Base-by-base conservation (phyloP, 768 basidiomycete genomes). In the Auricularia sp. region DNA sequence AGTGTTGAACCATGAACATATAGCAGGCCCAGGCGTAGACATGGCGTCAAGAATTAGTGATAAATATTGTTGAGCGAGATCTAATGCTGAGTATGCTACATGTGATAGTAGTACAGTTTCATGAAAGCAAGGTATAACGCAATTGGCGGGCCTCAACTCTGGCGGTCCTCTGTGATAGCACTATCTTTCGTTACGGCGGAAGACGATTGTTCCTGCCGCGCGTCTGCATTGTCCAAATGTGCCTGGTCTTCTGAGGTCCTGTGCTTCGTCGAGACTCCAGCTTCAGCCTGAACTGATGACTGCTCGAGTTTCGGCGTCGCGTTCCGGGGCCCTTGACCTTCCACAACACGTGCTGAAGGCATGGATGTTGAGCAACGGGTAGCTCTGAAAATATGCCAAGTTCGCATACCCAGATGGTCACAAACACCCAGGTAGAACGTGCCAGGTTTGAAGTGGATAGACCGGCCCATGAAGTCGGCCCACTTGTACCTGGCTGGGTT, bases 371-470 rank as follows among this genome's bases (percentile, higher is more conserved):
- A 59, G 56, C 21, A 59, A 6, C 6, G 8, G 23, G 56, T 10
- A 59, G 29, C 29, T 14, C 23, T 8, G 56, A 6, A 8, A 23
- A 29, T 1, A 10, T 7, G 23, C 23, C 8, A 14, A 5, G 33
- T 8, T 18, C 16, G 21, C 56, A 23, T 35, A 59, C 56, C 56
- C 6, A 59, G 7, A 18, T 59, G 34, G 56, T 59, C 56, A 18
- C 56, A 59, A 33, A 59, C 34, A 59, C 56, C 34, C 5, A 92
- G 83, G 71, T 96, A 98, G 74, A 98, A 98, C 8, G 89, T 91
- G 23, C 88, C 90, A 2, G 93, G 93, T 64, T 88, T 87, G 79
- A 97, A 98, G 65, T 88, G 85, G 71, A 98, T 93, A 67, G 92
- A 88, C 64, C 86, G 87, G 11, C 95, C 97, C 69, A 84, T 86